phyloP scores from a whole-genome alignment of 169 alveolate genomes.

The Plasmodium billcollinsi region DNA sequence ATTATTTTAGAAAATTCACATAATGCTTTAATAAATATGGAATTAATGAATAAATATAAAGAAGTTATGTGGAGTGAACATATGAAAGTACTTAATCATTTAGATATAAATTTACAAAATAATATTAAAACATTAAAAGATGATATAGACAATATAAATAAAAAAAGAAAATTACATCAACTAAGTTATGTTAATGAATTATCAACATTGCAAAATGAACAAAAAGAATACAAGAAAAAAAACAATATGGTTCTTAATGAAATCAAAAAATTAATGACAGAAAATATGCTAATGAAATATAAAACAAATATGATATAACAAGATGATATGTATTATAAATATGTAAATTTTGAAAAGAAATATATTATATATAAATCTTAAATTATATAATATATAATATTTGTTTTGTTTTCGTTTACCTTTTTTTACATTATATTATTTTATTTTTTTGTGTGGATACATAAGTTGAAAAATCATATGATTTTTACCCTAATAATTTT shows the following conservation, averaged over 20 bases:
- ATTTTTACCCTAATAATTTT: too few relatives aligned
- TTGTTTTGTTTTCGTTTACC: too few relatives aligned
- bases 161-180: conserved; percentile 52
- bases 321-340: background rate
- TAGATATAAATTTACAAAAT: conserved; percentile 48
- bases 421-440: background rate
- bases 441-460: background rate
- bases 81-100: conserved; percentile 32
- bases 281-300: conserved; percentile 40
- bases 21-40: conserved; percentile 55
- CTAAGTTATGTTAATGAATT: conserved; percentile 40
- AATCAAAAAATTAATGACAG: conserved; percentile 27
- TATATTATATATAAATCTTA: too few relatives aligned
- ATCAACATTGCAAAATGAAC: conserved; percentile 44
- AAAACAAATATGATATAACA: conserved; percentile 13
- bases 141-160: conserved; percentile 50
- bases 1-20: conserved; percentile 54
- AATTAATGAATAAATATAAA: conserved; percentile 49
- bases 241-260: conserved; percentile 27
- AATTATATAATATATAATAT: too few relatives aligned
- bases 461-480: too few relatives aligned
- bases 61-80: conserved; percentile 70
- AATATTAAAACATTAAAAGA: conserved; percentile 33
- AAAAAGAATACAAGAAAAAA: conserved; percentile 28
- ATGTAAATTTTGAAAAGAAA: background rate